Evolutionary conservation across 2,329 filamentous ascomycete genomes (phyloP).

Genomic region (Ascocoryne sarcoides): DNA sequence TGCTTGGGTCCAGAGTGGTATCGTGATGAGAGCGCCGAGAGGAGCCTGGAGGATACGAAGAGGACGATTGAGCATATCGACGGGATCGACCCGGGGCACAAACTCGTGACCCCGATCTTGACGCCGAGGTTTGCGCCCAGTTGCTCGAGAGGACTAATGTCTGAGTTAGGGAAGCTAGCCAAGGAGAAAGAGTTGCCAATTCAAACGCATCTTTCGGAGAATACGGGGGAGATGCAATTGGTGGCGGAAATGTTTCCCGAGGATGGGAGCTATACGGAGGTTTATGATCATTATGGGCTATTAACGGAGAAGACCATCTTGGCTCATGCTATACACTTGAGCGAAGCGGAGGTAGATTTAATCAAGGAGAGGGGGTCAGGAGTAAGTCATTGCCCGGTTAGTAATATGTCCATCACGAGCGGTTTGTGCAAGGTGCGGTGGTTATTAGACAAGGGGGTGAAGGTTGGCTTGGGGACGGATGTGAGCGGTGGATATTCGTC

Average conservation of each 20-base stretch:
- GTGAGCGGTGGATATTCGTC: slow-evolving; percentile 81
- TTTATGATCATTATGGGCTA: slow-evolving; percentile 68
- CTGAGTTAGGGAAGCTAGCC: slow-evolving; percentile 55
- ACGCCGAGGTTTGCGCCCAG: slow-evolving; percentile 63
- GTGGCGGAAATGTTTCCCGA: slow-evolving; percentile 63
- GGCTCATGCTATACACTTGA: slow-evolving; percentile 76
- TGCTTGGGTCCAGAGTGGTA: slow-evolving; percentile 69
- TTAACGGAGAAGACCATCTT: slow-evolving; percentile 68
- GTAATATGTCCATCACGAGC: slow-evolving; percentile 73
- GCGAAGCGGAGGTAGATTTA: slow-evolving; percentile 53
- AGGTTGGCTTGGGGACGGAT: slow-evolving; percentile 83
- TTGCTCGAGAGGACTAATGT: slow-evolving; percentile 53
- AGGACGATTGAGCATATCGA: slow-evolving; percentile 57
- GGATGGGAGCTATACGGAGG: slow-evolving; percentile 55
- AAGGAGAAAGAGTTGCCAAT: slow-evolving; percentile 54
- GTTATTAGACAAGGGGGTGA: slow-evolving; percentile 65
- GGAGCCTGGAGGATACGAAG: slow-evolving; percentile 46
- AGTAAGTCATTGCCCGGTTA: slow-evolving; percentile 79
- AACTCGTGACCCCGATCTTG: slow-evolving; percentile 68
- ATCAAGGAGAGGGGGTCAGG: slow-evolving; percentile 54
- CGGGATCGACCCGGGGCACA: slow-evolving; percentile 54
- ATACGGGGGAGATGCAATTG: slow-evolving; percentile 61
- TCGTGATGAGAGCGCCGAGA: slow-evolving; percentile 57
- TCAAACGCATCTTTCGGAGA: slow-evolving; percentile 90
- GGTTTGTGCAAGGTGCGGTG: slow-evolving; percentile 69